These are phyloP conservation scores for Phytophthora sansomeana DNA, from an alignment of 352 stramenopile species.

Conservation along the genomic window DNA sequence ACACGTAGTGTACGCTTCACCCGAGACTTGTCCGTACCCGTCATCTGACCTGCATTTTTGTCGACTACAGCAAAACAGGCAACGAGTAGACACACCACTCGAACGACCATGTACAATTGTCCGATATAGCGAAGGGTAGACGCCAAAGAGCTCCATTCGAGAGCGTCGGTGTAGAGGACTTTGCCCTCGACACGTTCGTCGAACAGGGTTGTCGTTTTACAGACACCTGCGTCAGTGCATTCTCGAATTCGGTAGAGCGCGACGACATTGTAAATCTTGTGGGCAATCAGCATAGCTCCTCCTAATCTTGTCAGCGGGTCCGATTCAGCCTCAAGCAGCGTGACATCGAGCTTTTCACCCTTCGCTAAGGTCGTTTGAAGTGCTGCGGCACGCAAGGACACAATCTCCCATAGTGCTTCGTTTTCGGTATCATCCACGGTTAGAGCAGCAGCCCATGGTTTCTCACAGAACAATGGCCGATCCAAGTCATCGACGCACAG, in stretches of 20 bases:
- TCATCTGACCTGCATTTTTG: constrained; percentile 4
- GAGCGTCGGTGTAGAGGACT: constrained; percentile 59
- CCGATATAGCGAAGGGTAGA: constrained; percentile 52
- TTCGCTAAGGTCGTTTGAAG: constrained; percentile 38
- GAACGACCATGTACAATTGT: constrained; percentile 54
- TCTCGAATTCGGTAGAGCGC: constrained; percentile 53
- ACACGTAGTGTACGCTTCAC: constrained; percentile 37
- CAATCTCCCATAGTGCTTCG: constrained; percentile 47
- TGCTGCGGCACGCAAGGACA: constrained; percentile 38
- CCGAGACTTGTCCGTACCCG: not conserved
- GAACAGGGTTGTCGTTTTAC: constrained; percentile 40
- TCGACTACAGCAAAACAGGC: constrained; percentile 42
- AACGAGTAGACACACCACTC: constrained; percentile 41
- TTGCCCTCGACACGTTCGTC: constrained; percentile 60
- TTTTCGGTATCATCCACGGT: constrained; percentile 10
- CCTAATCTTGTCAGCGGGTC: constrained; percentile 59
- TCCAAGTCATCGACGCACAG: constrained; percentile 64
- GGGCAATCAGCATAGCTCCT: constrained; percentile 52
- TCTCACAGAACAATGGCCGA: constrained; percentile 62
- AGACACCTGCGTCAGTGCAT: constrained; percentile 27
- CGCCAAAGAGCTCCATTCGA: constrained; percentile 61
- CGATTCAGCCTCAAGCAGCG: constrained; percentile 56
- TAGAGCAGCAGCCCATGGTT: constrained; percentile 50
- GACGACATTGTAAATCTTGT: constrained; percentile 67
- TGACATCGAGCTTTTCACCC: constrained; percentile 51